These are phyloP conservation scores for Clathrus columnatus DNA, from an alignment of 768 basidiomycete genomes.

Conservation along the genomic window DNA sequence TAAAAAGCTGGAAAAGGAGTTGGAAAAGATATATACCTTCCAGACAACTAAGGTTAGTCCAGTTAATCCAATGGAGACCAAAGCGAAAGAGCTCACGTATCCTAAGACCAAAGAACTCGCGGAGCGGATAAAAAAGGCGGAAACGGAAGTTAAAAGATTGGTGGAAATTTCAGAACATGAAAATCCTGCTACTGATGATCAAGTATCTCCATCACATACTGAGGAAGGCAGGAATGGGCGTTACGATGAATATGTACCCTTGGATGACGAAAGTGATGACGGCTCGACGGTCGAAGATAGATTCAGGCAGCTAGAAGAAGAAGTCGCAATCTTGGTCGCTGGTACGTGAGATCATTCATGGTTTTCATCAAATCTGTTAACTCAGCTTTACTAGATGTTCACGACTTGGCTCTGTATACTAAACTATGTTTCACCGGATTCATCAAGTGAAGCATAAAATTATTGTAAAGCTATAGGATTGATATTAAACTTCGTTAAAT, in stretches of 20 bases:
- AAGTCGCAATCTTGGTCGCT: conserved; percentile 90
- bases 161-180: conserved; percentile 29
- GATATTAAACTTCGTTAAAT: conserved; percentile 3
- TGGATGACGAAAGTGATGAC: conserved; percentile 34
- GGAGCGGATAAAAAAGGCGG: conserved; percentile 71
- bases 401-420: conserved; percentile 86
- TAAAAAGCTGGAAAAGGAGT: conserved; percentile 66
- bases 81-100: neutral
- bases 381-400: conserved; percentile 42
- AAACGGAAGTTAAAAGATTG: conserved; percentile 69
- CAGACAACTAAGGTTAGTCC: conserved; percentile 72
- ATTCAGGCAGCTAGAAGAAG: conserved; percentile 84
- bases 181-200: conserved; percentile 11
- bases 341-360: conserved; percentile 31
- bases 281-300: conserved; percentile 73
- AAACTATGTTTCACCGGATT: conserved; percentile 99
- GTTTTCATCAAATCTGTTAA: neutral
- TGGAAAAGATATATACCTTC: conserved; percentile 92
- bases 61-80: neutral
- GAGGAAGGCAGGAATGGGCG: conserved; percentile 53
- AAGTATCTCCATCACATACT: conserved; percentile 10
- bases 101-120: conserved; percentile 85
- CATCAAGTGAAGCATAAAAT: conserved; percentile 51
- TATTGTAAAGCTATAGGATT: neutral
- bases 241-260: conserved; percentile 58